Evolutionary conservation across 1,284 basidiomycete genomes (phyloP), one percentile per base, ranked within the genome.

Genomic region (Heterobasidion annosum): DNA sequence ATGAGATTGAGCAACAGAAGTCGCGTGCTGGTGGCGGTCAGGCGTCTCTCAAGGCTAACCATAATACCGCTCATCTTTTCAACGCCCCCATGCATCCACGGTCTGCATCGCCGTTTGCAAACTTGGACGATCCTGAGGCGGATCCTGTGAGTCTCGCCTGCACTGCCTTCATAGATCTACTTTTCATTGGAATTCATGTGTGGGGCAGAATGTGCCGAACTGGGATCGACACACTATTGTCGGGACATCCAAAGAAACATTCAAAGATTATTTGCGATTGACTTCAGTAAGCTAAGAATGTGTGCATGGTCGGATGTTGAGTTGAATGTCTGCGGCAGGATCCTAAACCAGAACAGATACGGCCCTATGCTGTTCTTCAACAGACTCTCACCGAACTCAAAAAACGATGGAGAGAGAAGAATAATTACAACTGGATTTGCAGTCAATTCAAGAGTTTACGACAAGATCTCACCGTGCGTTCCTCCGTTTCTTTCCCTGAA

Each of bases 391-490:
- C 81, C 56, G 86, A 94, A 65, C 79, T 99, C 52, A 98, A 96
- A 72, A 81, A 79, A 55, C 89, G 88, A 61, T 99, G 95, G 93
- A 81, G 85, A 60, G 78, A 87, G 59, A 91, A 91, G 64, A 75
- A 77, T 54, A 86, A 91, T 58, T 98, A 99, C 67, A 77, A 82
- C 54, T 99, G 93, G 84, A 93, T 98, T 65, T 93, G 96, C 67
- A 97, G 93, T 66, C 97, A 99, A 72, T 93, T 99, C 75, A 99
- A 99, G 77, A 93, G 91, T 66, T 75, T 99, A 62, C 85, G 97
- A 50, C 97, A 99, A 70, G 97, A 99, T 74, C 77, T 99, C 58
- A 98, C 94, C 58, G 96, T 96, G 69, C 71, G 89, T 79, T 44
- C 34, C 19, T 50, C 47, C 50, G 47, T 43, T 59, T 55, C 40